Conservation (phyloP, 495 filamentous ascomycete genomes). For the Ramalina intermedia region DNA sequence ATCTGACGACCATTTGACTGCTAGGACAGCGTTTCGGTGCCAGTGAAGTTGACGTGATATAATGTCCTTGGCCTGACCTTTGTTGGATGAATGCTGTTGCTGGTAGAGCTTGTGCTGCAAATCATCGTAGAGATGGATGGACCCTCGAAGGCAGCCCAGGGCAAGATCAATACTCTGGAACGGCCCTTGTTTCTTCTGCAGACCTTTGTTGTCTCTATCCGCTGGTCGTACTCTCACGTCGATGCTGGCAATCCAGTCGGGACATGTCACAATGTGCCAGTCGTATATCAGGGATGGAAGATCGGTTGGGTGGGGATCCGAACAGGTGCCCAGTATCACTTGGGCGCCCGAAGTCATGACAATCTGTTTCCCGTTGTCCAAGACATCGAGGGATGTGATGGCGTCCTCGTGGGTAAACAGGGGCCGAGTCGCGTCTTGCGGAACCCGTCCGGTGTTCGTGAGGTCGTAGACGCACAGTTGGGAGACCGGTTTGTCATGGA, state of each 20-base stretch:
- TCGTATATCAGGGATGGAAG: slow-evolving; percentile 26
- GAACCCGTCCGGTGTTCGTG: neutral
- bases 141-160: slow-evolving; percentile 58
- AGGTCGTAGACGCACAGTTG: slow-evolving; percentile 15
- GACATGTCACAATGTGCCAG: slow-evolving; percentile 38
- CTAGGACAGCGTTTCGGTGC: slow-evolving; percentile 70
- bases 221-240: slow-evolving; percentile 31
- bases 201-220: slow-evolving; percentile 8
- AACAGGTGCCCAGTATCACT: slow-evolving; percentile 10
- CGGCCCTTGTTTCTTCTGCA: slow-evolving; percentile 19
- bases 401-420: slow-evolving; percentile 12
- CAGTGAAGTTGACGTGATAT: slow-evolving; percentile 56
- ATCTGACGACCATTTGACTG: slow-evolving; percentile 79
- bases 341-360: slow-evolving; percentile 16
- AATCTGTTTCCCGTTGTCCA: slow-evolving; percentile 25
- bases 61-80: slow-evolving; percentile 26
- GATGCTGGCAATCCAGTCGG: slow-evolving; percentile 42
- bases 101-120: slow-evolving; percentile 40
- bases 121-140: slow-evolving; percentile 66
- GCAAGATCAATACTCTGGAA: slow-evolving; percentile 46
- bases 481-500: slow-evolving; percentile 1
- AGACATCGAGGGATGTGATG: slow-evolving; percentile 20
- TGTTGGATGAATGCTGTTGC: slow-evolving; percentile 19
- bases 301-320: neutral
- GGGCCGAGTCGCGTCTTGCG: slow-evolving; percentile 6